Conservation (phyloP, 2,329 filamentous ascomycete genomes). For the Purpureocillium takamizusanense region DNA sequence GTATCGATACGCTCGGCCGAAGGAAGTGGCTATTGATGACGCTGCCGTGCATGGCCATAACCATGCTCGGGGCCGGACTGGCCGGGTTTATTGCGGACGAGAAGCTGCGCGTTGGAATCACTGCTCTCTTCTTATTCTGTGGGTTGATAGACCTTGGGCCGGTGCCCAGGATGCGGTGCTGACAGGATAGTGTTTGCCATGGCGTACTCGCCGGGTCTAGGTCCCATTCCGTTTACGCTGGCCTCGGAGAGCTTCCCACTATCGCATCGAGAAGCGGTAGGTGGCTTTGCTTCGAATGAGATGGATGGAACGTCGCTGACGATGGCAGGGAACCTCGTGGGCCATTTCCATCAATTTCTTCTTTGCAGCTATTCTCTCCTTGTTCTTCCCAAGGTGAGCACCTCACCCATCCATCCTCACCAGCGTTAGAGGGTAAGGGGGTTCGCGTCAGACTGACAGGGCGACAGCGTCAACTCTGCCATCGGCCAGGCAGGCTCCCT, state of each 20-base stretch:
- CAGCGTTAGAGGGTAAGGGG: no score
- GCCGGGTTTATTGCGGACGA: conserved; percentile 16
- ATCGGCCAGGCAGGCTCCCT: conserved; percentile 24
- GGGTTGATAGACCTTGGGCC: neutral
- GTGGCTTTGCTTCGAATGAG: neutral
- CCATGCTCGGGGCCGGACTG: conserved; percentile 28
- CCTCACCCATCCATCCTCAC: no score
- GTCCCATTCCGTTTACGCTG: conserved; percentile 40
- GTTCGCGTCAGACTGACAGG: no score
- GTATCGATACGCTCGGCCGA: conserved; percentile 27
- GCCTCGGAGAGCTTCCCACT: conserved; percentile 41
- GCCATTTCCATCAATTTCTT: conserved; percentile 38
- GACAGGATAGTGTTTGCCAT: conserved; percentile 25
- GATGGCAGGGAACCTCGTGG: conserved; percentile 31
- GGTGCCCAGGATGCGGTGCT: neutral
- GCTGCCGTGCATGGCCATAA: conserved; percentile 32
- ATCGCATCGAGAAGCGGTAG: conserved; percentile 35
- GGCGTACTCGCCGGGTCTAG: conserved; percentile 30
- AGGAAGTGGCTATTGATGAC: conserved; percentile 33
- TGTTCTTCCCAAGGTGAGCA: conserved; percentile 26
- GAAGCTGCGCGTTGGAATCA: conserved; percentile 15
- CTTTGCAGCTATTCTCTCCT: conserved; percentile 35
- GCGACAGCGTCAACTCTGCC: conserved; percentile 11
- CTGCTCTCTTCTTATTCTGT: conserved; percentile 28
- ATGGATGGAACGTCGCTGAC: conserved; percentile 6